phyloP scores from a whole-genome alignment of 1,284 basidiomycete species.

The Cutaneotrichosporon cyanovorans region DNA sequence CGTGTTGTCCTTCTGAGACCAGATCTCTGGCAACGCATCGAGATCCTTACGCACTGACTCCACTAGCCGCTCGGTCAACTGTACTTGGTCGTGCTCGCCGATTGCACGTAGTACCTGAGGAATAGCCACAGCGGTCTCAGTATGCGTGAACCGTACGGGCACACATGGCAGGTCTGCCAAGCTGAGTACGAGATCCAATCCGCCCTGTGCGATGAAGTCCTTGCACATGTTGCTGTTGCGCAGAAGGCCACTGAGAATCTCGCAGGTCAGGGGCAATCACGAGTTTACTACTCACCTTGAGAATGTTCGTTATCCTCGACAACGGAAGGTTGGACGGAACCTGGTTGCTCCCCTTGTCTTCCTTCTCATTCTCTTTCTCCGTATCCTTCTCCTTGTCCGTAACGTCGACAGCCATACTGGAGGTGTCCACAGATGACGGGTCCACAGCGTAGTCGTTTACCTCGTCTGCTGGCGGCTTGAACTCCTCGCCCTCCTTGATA shows the following conservation, averaged over 20 bases:
- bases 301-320: conserved; percentile 21
- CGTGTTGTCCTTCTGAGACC: conserved; percentile 51
- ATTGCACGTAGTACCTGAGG: conserved; percentile 82
- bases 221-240: conserved; percentile 57
- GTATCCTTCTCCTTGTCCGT: too few relatives aligned
- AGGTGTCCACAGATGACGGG: background rate
- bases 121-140: conserved; percentile 70
- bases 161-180: conserved; percentile 78
- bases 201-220: conserved; percentile 71
- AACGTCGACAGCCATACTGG: conserved; percentile 2
- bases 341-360: conserved; percentile 9
- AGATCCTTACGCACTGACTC: conserved; percentile 66
- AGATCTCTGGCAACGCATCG: conserved; percentile 62
- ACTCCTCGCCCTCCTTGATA: conserved; percentile 33
- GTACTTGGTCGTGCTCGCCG: conserved; percentile 72
- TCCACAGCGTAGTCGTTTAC: conserved; percentile 18
- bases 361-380: conserved; percentile 5
- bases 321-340: conserved; percentile 16
- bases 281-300: conserved; percentile 18
- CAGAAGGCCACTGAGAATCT: conserved; percentile 7
- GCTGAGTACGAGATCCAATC: conserved; percentile 65
- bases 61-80: conserved; percentile 66
- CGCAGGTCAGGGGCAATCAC: too few relatives aligned
- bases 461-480: conserved; percentile 20
- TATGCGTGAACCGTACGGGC: conserved; percentile 80